Conservation (phyloP, 305 asterid genomes). For the Fraxinus floribunda region DNA sequence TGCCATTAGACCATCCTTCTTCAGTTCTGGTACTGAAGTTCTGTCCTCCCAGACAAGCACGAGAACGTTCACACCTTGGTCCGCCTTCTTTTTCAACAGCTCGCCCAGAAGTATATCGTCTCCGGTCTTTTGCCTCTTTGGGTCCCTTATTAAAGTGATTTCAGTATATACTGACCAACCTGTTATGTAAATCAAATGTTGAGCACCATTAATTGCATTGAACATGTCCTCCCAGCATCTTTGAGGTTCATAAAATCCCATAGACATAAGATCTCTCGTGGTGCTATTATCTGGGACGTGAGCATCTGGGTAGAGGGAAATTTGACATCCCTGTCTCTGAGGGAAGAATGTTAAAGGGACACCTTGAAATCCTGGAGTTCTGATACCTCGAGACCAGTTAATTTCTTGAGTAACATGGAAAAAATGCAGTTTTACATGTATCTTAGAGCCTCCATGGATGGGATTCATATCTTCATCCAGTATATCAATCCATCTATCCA, state of each 20-base stretch:
- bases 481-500: slow-evolving; percentile 59
- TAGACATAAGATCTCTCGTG: slow-evolving; percentile 27
- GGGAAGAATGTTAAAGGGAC: slow-evolving; percentile 60
- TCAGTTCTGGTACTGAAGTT: slow-evolving; percentile 48
- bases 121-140: slow-evolving; percentile 47
- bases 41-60: slow-evolving; percentile 85
- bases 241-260: slow-evolving; percentile 37
- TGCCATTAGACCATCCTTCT: slow-evolving; percentile 72
- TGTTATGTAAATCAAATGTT: slow-evolving; percentile 64
- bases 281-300: slow-evolving; percentile 52
- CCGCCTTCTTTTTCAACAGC: slow-evolving; percentile 62
- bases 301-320: slow-evolving; percentile 70
- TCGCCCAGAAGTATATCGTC: slow-evolving; percentile 65
- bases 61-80: slow-evolving; percentile 68
- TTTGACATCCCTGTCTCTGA: slow-evolving; percentile 63
- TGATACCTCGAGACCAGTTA: slow-evolving; percentile 73
- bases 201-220: slow-evolving; percentile 55
- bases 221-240: slow-evolving; percentile 87
- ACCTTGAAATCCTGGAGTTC: slow-evolving; percentile 43
- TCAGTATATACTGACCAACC: slow-evolving; percentile 79
- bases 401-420: slow-evolving; percentile 42
- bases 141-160: slow-evolving; percentile 60
- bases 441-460: slow-evolving; percentile 50
- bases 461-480: slow-evolving; percentile 55
- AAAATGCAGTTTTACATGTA: slow-evolving; percentile 60